Evolutionary conservation across 78 protist genomes (phyloP), one percentile per base, ranked within the genome.

Genomic region (Parvularia atlantis): DNA sequence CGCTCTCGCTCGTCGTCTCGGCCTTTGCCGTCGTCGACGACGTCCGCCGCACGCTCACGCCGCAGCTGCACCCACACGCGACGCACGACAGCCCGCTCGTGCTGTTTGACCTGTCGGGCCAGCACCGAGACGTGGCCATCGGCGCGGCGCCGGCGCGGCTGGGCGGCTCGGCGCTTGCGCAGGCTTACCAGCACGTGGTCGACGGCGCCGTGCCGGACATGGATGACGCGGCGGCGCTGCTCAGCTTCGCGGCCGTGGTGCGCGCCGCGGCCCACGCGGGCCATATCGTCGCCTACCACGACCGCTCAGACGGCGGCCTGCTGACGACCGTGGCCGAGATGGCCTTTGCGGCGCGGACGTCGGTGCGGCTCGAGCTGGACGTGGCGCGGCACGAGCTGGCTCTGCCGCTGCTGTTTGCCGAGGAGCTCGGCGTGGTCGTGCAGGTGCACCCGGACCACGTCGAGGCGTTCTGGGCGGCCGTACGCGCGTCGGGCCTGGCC

Each of bases 231-330:
- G 59, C n/a, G 4, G 26, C 30, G 33, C 48, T 88, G 52, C 36
- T 35, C 17, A 41, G 39, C 5, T 30, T 56, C 19, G 76, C 83
- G 35, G 39, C 33, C 17, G 76, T 80, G 31, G 54, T 73, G 60
- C 85, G 72, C 59, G 35, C 28, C 33, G 78, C 87, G 6, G 62
- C 65, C 4, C 36, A 54, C 26, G 37, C 31, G 28, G 28, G 52
- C 36, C 53, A 72, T 20, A 57, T 85, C 16, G 48, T 83, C 16
- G 90, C 91, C 40, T 85, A 88, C 61, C 97, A 92, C 79, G 97
- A 92, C 77, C 35, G 90, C 31, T 68, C 83, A 22, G 97, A 92
- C 75, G 97, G 97, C 44, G 97, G 97, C 43, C 81, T 89, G 48
- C 33, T 83, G 43, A 64, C 85, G 16, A 53, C 92, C 6, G 59